phyloP scores from a whole-genome alignment of 2,329 filamentous ascomycete genomes.

The Alternaria sp. region DNA sequence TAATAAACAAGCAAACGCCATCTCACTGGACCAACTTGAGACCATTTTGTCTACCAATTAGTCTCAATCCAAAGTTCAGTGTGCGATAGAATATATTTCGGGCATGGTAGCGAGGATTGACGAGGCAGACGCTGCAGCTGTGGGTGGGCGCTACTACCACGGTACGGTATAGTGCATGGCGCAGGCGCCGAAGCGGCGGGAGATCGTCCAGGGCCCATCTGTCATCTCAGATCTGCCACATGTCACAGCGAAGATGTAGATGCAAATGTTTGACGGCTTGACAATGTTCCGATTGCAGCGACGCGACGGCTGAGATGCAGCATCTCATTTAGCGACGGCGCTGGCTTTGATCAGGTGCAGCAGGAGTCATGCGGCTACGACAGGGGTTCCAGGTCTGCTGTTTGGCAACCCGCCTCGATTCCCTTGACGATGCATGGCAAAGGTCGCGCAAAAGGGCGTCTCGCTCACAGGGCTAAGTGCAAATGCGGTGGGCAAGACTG shows the following conservation, averaged over 20 bases:
- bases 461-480: background rate
- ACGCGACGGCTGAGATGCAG: background rate
- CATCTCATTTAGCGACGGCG: background rate
- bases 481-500: background rate
- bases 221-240: constrained; percentile 6
- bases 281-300: background rate
- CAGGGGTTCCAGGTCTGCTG: constrained; percentile 3
- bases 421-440: background rate
- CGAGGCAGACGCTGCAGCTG: background rate
- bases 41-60: too few species aligned
- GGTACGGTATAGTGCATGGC: constrained; percentile 5
- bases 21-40: background rate
- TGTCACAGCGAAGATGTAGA: background rate
- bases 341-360: constrained; percentile 7
- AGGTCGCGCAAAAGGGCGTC: background rate
- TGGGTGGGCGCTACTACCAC: constrained; percentile 7
- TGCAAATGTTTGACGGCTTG: background rate
- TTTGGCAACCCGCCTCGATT: background rate
- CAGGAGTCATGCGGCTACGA: constrained; percentile 10
- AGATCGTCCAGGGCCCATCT: constrained; percentile 9
- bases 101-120: background rate
- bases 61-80: background rate
- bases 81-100: background rate
- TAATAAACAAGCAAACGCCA: background rate
- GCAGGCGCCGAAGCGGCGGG: constrained; percentile 4